Evolutionary conservation across 306 rosid genomes (phyloP).

Genomic region (Cucurbita maxima): DNA sequence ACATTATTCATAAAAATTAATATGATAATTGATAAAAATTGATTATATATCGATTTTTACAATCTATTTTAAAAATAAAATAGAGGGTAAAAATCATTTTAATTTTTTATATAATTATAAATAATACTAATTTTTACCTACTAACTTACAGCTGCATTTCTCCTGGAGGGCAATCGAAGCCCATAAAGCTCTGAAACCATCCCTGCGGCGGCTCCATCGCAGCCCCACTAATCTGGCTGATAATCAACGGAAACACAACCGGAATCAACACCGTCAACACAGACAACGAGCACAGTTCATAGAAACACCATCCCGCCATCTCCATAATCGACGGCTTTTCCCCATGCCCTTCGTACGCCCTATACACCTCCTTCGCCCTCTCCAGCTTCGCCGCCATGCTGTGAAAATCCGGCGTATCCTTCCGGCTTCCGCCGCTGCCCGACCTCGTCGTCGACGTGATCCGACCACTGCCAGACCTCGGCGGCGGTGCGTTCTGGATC

Average conservation of each 20-base stretch:
- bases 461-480: not conserved
- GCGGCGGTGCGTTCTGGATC: not conserved
- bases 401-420: slow-evolving; percentile 22
- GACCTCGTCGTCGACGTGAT: not conserved
- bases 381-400: slow-evolving; percentile 26
- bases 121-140: too few species aligned
- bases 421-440: not conserved
- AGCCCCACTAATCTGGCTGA: slow-evolving; percentile 34
- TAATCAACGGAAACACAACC: slow-evolving; percentile 68
- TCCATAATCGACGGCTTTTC: slow-evolving; percentile 50
- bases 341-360: slow-evolving; percentile 27
- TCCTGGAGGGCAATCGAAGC: slow-evolving; percentile 27
- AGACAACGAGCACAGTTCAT: slow-evolving; percentile 63
- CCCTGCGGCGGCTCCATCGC: slow-evolving; percentile 20
- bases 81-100: too few species aligned
- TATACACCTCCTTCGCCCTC: slow-evolving; percentile 35
- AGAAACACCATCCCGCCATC: slow-evolving; percentile 60
- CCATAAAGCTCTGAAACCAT: slow-evolving; percentile 15
- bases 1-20: too few species aligned
- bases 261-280: slow-evolving; percentile 54
- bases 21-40: too few species aligned
- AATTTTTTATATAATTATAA: too few species aligned
- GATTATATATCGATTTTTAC: too few species aligned
- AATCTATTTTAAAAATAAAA: too few species aligned
- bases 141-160: slow-evolving; percentile 46